Percentiles rank a stretch among this genome's conserved stretches.
Evolutionary conservation across 108 stramenopile species (phyloP).

Genomic region (Cyclostephanos invisitatus): DNA sequence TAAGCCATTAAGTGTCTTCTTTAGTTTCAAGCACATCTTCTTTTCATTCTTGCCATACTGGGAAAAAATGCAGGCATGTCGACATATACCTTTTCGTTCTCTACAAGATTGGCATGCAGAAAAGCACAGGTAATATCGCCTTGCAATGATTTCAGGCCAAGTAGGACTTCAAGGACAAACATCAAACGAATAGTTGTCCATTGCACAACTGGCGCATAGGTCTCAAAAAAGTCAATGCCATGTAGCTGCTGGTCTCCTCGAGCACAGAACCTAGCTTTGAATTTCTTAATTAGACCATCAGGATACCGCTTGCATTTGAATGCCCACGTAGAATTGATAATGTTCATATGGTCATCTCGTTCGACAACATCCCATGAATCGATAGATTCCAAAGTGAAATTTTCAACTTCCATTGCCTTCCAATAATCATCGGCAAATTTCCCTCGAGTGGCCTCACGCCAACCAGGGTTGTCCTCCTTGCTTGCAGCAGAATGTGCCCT

Average conservation of each 20-base stretch:
- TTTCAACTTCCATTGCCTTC: slow-evolving; percentile 1
- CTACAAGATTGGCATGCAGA: slow-evolving; percentile 38
- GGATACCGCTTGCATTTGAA: slow-evolving; percentile 38
- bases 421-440: slow-evolving; percentile 2
- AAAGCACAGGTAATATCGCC: slow-evolving; percentile 48
- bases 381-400: slow-evolving; percentile 1
- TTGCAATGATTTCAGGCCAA: slow-evolving; percentile 44
- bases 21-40: no score
- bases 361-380: not conserved
- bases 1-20: no score
- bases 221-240: slow-evolving; percentile 60
- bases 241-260: slow-evolving; percentile 56
- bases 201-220: slow-evolving; percentile 51
- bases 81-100: slow-evolving; percentile 7
- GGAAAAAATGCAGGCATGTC: no score
- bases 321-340: slow-evolving; percentile 21
- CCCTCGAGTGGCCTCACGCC: not conserved
- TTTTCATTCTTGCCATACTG: no score
- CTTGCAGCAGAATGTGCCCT: not conserved
- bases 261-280: slow-evolving; percentile 61
- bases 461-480: not conserved
- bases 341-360: no score
- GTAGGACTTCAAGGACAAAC: slow-evolving; percentile 19
- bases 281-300: slow-evolving; percentile 41
- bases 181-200: slow-evolving; percentile 50